Base-by-base conservation (phyloP, 2,329 filamentous ascomycete genomes). In the Balansia obtecta region DNA sequence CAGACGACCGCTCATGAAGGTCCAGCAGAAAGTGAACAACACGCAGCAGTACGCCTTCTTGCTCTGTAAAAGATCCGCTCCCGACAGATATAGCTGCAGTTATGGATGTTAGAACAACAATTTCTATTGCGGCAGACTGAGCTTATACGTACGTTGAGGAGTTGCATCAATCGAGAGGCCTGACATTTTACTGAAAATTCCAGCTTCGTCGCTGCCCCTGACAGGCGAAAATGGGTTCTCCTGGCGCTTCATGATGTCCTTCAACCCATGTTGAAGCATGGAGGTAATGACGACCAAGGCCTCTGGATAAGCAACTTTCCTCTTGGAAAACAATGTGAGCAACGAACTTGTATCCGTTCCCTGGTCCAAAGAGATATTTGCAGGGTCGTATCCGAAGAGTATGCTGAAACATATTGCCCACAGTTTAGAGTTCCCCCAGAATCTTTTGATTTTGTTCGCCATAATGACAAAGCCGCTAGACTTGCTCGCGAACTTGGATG, bases 401-500 rank as follows among this genome's bases (percentile, higher is more conserved):
- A 97, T 85, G 49, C 87, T 83, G 65, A 98, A 87, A 61, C 86
- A 89, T 42, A 93, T 83, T 0, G 85, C 82, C 93, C 93, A 97
- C 27, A 97, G 68, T 0, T 82, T 80, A 2, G 89, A 80, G 15
- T 89, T 77, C 60, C 87, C 83, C 91, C 93, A 98, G 82, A 90
- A 96, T 59, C 83, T 75, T 61, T 84, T 88, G 4, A 98, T 69
- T 33, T 88, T 80, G 59, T 86, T 79, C 38, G 85, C 85, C 80
- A 97, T 84, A 54, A 96, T 85, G 34, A 76, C 75, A 63, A 96
- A 96, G 1, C 94, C 94, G 32, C 88, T 88, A 11, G 85, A 88
- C 67, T 94, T 95, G 13, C 65, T 71, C 1, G 83, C 76, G 57
- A 98, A 96, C 60, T 95, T 95, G 48, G 82, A 80, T 18, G 87